phyloP scores from a whole-genome alignment of 495 filamentous ascomycete genomes.

The Xylaria grammica region DNA sequence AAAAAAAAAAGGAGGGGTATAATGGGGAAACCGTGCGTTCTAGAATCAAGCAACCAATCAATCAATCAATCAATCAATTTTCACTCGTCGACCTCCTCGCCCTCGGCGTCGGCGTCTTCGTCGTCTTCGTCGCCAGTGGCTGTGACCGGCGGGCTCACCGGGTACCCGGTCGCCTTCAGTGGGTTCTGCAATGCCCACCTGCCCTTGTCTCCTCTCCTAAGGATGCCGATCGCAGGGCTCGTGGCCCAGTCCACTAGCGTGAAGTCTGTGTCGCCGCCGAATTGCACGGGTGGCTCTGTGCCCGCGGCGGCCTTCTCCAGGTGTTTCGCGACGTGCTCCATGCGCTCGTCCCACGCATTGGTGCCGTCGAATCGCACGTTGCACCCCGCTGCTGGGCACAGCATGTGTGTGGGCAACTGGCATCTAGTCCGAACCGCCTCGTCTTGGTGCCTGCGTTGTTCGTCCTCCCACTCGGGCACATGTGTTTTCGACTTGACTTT shows the following conservation, averaged over 20 bases:
- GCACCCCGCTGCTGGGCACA: constrained; percentile 70
- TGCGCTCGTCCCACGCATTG: constrained; percentile 77
- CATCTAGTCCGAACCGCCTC: constrained; percentile 67
- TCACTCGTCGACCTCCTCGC: constrained; percentile 36
- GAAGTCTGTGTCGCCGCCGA: constrained; percentile 44
- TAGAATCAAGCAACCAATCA: too few relatives aligned
- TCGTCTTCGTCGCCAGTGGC: constrained; percentile 22
- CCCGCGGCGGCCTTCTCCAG: constrained; percentile 61
- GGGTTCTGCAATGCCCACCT: constrained; percentile 39
- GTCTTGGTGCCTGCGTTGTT: constrained; percentile 55
- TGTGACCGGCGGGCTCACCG: background rate
- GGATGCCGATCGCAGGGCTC: constrained; percentile 44
- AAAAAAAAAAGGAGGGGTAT: constrained; percentile 15
- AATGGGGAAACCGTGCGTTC: background rate
- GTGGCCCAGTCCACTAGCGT: constrained; percentile 54
- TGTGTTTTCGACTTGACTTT: constrained; percentile 42
- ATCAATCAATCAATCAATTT: too few relatives aligned
- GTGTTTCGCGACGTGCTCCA: constrained; percentile 91
- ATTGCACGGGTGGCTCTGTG: constrained; percentile 38
- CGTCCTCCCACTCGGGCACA: constrained; percentile 46
- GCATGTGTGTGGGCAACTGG: constrained; percentile 62
- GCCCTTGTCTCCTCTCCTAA: constrained; percentile 36
- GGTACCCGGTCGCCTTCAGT: constrained; percentile 33
- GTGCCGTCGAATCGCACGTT: constrained; percentile 60
- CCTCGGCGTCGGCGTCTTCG: constrained; percentile 38